Evolutionary conservation across 768 basidiomycete genomes (phyloP).

Genomic region (Suillus americanus): DNA sequence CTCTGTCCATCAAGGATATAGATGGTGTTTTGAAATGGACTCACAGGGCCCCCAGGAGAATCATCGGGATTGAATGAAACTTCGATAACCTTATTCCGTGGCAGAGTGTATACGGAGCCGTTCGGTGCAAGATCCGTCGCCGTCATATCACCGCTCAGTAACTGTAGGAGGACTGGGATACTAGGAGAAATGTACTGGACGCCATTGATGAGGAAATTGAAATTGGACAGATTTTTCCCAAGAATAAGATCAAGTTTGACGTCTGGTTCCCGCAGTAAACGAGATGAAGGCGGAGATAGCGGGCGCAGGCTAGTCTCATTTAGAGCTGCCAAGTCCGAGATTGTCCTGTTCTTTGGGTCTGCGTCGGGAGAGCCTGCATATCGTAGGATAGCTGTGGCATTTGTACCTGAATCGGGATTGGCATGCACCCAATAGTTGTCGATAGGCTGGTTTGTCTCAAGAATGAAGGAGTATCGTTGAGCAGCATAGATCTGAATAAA

Average conservation of each 20-base stretch:
- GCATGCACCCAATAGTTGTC: constrained; percentile 47
- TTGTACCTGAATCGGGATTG: constrained; percentile 33
- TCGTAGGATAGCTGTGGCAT: constrained; percentile 43
- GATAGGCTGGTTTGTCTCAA: constrained; percentile 35
- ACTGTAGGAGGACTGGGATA: constrained; percentile 46
- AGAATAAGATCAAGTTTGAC: constrained; percentile 35
- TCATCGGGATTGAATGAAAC: constrained; percentile 19
- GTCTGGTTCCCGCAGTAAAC: constrained; percentile 16
- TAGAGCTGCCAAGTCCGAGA: neutral
- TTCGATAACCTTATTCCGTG: constrained; percentile 46
- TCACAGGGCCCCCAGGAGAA: constrained; percentile 11
- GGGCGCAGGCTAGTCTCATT: neutral
- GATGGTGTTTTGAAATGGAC: neutral
- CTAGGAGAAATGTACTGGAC: constrained; percentile 35
- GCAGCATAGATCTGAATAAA: constrained; percentile 45
- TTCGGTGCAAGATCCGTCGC: constrained; percentile 37
- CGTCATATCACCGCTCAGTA: constrained; percentile 38
- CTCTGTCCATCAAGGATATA: neutral
- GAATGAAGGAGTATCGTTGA: constrained; percentile 53
- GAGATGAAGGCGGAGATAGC: neutral
- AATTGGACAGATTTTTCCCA: constrained; percentile 27
- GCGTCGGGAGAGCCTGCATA: constrained; percentile 38
- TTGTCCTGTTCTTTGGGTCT: constrained; percentile 32
- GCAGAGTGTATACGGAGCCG: constrained; percentile 45
- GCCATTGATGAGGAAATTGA: constrained; percentile 29